phyloP scores from a whole-genome alignment of 441 rosid species.

The Manihot esculenta region DNA sequence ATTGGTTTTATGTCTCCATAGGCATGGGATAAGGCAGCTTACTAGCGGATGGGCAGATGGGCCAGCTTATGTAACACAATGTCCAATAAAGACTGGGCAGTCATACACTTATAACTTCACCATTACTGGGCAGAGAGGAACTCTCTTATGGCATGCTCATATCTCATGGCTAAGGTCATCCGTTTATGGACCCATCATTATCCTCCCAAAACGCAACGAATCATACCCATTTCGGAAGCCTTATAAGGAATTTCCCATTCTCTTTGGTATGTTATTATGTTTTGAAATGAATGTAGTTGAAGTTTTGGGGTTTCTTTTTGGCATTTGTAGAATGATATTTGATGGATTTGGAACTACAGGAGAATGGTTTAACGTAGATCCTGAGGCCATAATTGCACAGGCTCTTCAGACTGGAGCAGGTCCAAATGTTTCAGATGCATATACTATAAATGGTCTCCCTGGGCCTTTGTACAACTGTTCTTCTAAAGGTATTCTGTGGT shows the following conservation, averaged over 20 bases:
- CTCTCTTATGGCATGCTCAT: conserved; percentile 74
- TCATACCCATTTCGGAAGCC: conserved; percentile 62
- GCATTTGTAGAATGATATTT: too few species aligned
- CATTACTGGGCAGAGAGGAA: conserved; percentile 62
- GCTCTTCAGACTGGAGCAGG: conserved; percentile 60
- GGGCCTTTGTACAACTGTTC: conserved; percentile 75
- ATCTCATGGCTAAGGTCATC: conserved; percentile 62
- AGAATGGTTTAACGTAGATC: conserved; percentile 77
- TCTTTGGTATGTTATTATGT: conserved; percentile 48
- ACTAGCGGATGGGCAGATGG: conserved; percentile 75
- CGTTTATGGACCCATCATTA: conserved; percentile 59
- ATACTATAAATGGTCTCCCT: conserved; percentile 67
- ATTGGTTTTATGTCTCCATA: conserved; percentile 11
- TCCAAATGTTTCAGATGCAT: conserved; percentile 73
- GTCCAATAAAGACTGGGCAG: conserved; percentile 64
- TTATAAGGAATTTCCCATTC: conserved; percentile 53
- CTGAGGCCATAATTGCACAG: conserved; percentile 54
- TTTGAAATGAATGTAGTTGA: too few species aligned
- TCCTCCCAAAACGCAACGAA: conserved; percentile 46
- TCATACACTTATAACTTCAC: conserved; percentile 63
- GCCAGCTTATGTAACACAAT: conserved; percentile 60
- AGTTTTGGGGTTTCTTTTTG: too few species aligned
- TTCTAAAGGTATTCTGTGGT: conserved; percentile 52
- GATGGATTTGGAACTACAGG: conserved; percentile 44
- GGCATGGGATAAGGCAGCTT: conserved; percentile 66